Evolutionary conservation across 1,139 yeast species (phyloP).

Genomic region (Geotrichum restrictum): DNA sequence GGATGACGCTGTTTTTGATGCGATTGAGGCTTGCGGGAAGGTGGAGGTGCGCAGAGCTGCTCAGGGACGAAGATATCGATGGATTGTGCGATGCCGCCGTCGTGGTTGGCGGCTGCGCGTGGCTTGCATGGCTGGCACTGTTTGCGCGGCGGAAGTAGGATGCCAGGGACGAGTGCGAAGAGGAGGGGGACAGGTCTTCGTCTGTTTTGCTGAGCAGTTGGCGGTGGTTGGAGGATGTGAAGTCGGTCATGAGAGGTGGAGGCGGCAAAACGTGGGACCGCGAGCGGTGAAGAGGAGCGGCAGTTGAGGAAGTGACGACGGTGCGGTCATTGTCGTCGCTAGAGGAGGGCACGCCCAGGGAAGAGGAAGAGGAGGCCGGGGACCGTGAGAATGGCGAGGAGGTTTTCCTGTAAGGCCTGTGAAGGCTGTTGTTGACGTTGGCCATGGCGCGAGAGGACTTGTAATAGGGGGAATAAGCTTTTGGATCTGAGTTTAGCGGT

Average conservation of each 20-base stretch:
- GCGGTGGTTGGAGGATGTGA: conserved; percentile 4
- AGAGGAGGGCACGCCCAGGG: conserved; percentile 1
- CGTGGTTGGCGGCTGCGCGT: neutral
- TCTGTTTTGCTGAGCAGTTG: neutral
- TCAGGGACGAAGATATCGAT: neutral
- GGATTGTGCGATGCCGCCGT: neutral
- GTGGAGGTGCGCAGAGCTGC: neutral
- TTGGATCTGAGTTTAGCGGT: too few relatives aligned
- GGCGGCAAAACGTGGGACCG: neutral
- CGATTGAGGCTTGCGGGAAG: neutral
- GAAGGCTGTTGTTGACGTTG: neutral
- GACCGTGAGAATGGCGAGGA: conserved; percentile 1
- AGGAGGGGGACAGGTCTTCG: conserved; percentile 14
- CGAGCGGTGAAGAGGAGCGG: neutral
- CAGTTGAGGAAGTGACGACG: neutral
- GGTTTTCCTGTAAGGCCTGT: neutral
- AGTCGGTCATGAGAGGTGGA: neutral
- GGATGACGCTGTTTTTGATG: neutral
- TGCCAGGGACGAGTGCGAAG: conserved; percentile 12
- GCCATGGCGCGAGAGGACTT: too few relatives aligned
- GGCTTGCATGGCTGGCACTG: neutral
- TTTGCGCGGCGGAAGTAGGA: conserved; percentile 13
- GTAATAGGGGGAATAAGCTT: too few relatives aligned
- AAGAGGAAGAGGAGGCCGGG: conserved; percentile 3
- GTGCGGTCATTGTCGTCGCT: neutral